A percentile compares a stretch with the other conserved stretches of the same genome.
These are phyloP conservation scores for Coemansia furcata DNA, from an alignment of 192 early-diverging fungal genomes.

Conservation along the genomic window DNA sequence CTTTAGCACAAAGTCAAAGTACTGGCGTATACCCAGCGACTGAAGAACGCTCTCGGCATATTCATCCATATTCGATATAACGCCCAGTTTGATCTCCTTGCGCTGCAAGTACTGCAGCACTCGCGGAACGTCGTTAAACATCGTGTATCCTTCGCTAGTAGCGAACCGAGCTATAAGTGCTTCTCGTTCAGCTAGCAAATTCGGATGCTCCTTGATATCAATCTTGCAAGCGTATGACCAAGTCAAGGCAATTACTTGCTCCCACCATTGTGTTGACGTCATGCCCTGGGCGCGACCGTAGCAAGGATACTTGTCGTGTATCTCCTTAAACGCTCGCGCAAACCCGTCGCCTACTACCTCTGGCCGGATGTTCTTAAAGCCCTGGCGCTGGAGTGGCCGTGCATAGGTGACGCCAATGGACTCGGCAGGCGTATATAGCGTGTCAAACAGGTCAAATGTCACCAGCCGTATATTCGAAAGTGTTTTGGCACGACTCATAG, in stretches of 20 bases:
- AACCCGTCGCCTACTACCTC: slow-evolving; percentile 34
- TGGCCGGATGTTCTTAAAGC: slow-evolving; percentile 37
- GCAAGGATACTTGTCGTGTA: slow-evolving; percentile 48
- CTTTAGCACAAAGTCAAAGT: slow-evolving; percentile 61
- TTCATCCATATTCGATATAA: slow-evolving; percentile 66
- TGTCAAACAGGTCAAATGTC: slow-evolving; percentile 66
- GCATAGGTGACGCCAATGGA: slow-evolving; percentile 29
- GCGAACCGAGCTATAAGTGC: slow-evolving; percentile 52
- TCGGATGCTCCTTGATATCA: not conserved
- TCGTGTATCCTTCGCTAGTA: slow-evolving; percentile 51
- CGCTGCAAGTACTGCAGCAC: slow-evolving; percentile 51
- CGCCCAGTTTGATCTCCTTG: slow-evolving; percentile 54
- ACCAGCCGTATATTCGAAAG: slow-evolving; percentile 52
- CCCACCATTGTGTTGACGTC: slow-evolving; percentile 58
- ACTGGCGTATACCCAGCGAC: slow-evolving; percentile 42
- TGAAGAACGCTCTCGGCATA: slow-evolving; percentile 39
- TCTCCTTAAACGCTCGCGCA: slow-evolving; percentile 37
- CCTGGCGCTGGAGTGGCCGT: slow-evolving; percentile 36
- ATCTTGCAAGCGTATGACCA: slow-evolving; percentile 44
- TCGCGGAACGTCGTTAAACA: slow-evolving; percentile 55
- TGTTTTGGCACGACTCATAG: slow-evolving; percentile 4
- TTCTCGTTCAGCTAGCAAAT: slow-evolving; percentile 13
- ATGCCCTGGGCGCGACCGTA: slow-evolving; percentile 52
- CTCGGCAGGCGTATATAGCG: slow-evolving; percentile 56
- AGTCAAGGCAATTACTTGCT: slow-evolving; percentile 51